These are phyloP conservation scores for Clonostachys rhizophaga DNA, from an alignment of 2,329 filamentous ascomycete genomes.

Conservation along the genomic window DNA sequence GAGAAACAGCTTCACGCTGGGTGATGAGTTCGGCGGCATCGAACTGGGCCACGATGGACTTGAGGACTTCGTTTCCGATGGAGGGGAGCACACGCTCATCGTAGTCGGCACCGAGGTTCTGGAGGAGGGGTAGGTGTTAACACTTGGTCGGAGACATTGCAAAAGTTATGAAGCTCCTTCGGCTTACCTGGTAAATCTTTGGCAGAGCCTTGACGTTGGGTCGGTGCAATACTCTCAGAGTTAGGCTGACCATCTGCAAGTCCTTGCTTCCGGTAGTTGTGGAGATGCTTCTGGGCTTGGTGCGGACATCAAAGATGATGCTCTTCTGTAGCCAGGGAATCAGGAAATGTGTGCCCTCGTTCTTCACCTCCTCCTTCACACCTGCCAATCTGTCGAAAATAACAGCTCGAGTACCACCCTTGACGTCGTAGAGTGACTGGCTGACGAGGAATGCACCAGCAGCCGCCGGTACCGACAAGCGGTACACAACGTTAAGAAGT, in stretches of 20 bases:
- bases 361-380: constrained; percentile 88
- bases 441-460: constrained; percentile 64
- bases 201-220: constrained; percentile 90
- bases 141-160: background rate
- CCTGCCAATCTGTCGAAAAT: constrained; percentile 94
- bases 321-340: constrained; percentile 93
- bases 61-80: constrained; percentile 99
- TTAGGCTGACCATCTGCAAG: constrained; percentile 99
- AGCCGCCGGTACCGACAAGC: constrained; percentile 68
- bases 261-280: constrained; percentile 99
- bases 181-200: constrained; percentile 90
- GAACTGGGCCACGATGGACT: constrained; percentile 97
- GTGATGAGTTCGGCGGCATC: constrained; percentile 98
- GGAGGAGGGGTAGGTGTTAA: constrained; percentile 1
- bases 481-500: constrained; percentile 58
- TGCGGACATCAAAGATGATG: constrained; percentile 95
- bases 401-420: constrained; percentile 88
- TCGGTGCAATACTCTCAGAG: constrained; percentile 88
- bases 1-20: constrained; percentile 92
- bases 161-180: background rate
- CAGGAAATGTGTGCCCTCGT: constrained; percentile 95
- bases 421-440: constrained; percentile 92
- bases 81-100: constrained; percentile 97
- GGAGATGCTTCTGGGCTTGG: constrained; percentile 93
- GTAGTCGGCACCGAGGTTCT: constrained; percentile 98